Evolutionary conservation across 805 yeast genomes (phyloP).

Genomic region (Jamesozyma hellenica): DNA sequence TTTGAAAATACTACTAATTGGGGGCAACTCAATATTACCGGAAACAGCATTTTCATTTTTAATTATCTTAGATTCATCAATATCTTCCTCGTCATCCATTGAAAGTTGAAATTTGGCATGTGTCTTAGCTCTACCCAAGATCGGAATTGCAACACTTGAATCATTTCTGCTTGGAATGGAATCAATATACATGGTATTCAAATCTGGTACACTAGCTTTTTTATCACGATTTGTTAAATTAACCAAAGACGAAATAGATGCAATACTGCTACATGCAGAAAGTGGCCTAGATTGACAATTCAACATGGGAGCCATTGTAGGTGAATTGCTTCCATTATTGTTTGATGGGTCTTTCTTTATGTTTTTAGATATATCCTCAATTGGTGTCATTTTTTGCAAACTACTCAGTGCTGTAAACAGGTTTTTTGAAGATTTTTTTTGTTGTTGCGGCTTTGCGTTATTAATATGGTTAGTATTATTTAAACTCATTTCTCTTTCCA

Average conservation of each 20-base stretch:
- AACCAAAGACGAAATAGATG: constrained; percentile 10
- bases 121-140: neutral
- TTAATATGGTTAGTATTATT: neutral
- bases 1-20: constrained; percentile 15
- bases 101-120: neutral
- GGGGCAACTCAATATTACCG: constrained; percentile 11
- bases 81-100: neutral
- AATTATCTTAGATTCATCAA: neutral
- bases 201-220: neutral
- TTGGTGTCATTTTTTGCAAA: constrained; percentile 15
- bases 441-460: neutral
- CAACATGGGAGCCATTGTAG: neutral
- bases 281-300: constrained; percentile 8
- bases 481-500: neutral
- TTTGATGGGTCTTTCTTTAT: neutral
- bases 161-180: neutral
- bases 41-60: neutral
- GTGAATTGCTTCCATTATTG: neutral
- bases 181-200: neutral
- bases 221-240: neutral
- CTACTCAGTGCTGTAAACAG: constrained; percentile 12
- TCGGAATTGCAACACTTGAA: neutral
- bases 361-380: constrained; percentile 1
- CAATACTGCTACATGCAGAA: constrained; percentile 13
- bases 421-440: constrained; percentile 10